Conservation (phyloP, 2,329 filamentous ascomycete genomes). For the Claviceps maximensis region DNA sequence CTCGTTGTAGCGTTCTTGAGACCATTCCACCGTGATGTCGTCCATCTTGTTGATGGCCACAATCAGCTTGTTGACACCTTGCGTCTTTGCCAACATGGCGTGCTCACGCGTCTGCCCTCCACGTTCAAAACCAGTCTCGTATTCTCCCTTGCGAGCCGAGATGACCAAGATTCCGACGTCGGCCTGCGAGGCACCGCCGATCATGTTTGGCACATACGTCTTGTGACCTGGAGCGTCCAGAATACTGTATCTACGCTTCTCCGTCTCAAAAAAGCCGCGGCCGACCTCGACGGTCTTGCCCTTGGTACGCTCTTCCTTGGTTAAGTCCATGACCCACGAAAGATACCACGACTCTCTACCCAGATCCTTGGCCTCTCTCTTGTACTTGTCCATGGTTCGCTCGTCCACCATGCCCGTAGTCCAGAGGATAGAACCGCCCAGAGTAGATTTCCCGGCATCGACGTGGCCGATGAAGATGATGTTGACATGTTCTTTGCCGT, state of each 20-base stretch:
- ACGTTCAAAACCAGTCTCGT: conserved; percentile 94
- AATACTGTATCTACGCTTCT: conserved; percentile 92
- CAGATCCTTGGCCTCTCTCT: conserved; percentile 87
- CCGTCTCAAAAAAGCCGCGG: conserved; percentile 90
- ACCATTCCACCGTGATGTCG: conserved; percentile 92
- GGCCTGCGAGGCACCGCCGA: conserved; percentile 84
- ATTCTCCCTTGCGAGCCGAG: conserved; percentile 92
- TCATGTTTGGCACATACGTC: conserved; percentile 97
- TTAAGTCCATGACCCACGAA: conserved; percentile 95
- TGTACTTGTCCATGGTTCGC: conserved; percentile 96
- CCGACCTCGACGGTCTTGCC: conserved; percentile 98
- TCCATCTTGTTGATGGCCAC: conserved; percentile 99
- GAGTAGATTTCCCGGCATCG: conserved; percentile 92
- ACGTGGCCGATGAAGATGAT: conserved; percentile 98
- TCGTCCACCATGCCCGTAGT: conserved; percentile 98
- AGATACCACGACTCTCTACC: conserved; percentile 98
- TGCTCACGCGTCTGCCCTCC: conserved; percentile 96
- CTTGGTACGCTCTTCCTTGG: conserved; percentile 89
- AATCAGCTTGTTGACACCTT: conserved; percentile 92
- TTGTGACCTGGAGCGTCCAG: conserved; percentile 96
- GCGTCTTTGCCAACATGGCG: conserved; percentile 93
- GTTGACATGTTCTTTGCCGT: conserved; percentile 86
- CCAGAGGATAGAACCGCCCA: conserved; percentile 87
- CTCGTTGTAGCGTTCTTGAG: conserved; percentile 81
- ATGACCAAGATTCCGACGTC: conserved; percentile 94